A percentile compares a stretch with the other conserved stretches of the same genome.
Conservation (phyloP, 1,139 yeast species). For the Pichia sp. region DNA sequence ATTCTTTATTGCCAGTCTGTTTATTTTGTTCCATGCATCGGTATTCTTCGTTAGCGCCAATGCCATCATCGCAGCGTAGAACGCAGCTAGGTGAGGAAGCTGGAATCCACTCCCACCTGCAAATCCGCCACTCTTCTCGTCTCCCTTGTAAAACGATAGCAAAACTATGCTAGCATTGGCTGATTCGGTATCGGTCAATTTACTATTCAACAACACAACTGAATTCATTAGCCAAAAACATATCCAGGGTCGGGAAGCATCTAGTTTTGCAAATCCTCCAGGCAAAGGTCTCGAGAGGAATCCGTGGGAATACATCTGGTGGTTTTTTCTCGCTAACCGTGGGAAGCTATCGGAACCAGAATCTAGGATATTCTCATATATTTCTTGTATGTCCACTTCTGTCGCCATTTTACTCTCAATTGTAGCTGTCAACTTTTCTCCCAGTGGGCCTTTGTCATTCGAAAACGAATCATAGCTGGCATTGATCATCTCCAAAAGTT, state of each 20-base stretch:
- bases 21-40: constrained; percentile 41
- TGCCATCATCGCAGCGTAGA: constrained; percentile 73
- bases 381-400: constrained; percentile 28
- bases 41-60: constrained; percentile 53
- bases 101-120: constrained; percentile 78
- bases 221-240: constrained; percentile 79
- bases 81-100: constrained; percentile 77
- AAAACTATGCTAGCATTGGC: constrained; percentile 10
- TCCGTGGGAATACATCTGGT: constrained; percentile 38
- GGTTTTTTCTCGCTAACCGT: constrained; percentile 34
- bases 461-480: constrained; percentile 17
- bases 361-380: constrained; percentile 32
- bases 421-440: constrained; percentile 26
- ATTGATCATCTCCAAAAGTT: constrained; percentile 24
- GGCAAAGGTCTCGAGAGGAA: constrained; percentile 49
- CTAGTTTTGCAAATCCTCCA: constrained; percentile 47
- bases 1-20: constrained; percentile 44
- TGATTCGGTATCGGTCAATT: constrained; percentile 14
- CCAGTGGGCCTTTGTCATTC: constrained; percentile 12
- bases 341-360: constrained; percentile 31
- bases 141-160: constrained; percentile 2
- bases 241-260: constrained; percentile 92
- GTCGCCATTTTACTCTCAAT: constrained; percentile 31
- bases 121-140: constrained; percentile 56
- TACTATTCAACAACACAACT: constrained; percentile 37